Evolutionary conservation across 768 basidiomycete genomes (phyloP), one percentile per base, ranked within the genome.

Genomic region (Saitozyma sp.): DNA sequence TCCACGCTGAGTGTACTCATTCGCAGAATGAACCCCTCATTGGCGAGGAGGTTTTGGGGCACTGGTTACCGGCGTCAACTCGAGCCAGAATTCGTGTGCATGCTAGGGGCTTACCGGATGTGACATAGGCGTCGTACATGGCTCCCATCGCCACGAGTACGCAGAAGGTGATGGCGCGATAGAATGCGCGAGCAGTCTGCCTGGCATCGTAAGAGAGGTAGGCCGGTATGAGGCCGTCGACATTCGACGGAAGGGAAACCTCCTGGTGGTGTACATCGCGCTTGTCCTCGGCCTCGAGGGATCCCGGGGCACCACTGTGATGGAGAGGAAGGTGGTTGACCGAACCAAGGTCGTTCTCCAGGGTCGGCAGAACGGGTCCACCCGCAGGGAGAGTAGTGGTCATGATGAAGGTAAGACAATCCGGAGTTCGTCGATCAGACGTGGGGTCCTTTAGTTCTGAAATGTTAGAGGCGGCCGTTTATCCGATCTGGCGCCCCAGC

Each of bases 11-110:
- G 43, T 1, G 64, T 65, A 13, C 54, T 59, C 42, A 65, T 61
- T 17, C 57, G 59, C 0, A 61, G 20, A 49, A 65, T 57, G 54
- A 65, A 65, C 8, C 64, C 64, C 49, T 48, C 6, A 5, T 10
- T 10, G 29, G 17, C 9, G 16, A 29, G 9, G 17, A 50, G 9
- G 29, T 10, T 29, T 50, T n/a, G 16, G 9, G 8, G 49, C 29
- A 50, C 17, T 9, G 4, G n/a, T 45, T 20, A 29, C n/a, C 38
- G 6, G 48, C 53, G 37, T 50, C 29, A 29, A 29, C 29, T 29
- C 29, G 29, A 29, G 56, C 60, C 60, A 3, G 19, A 45, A 61
- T 61, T 61, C 11, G 60, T 54, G 10, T 55, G n/a, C 53, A 61
- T 61, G 17, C 56, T 55, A 16, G 53, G 40, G 39, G 52, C 40